phyloP scores from a whole-genome alignment of 2,329 filamentous ascomycete species.

The Penicillium frequentans region DNA sequence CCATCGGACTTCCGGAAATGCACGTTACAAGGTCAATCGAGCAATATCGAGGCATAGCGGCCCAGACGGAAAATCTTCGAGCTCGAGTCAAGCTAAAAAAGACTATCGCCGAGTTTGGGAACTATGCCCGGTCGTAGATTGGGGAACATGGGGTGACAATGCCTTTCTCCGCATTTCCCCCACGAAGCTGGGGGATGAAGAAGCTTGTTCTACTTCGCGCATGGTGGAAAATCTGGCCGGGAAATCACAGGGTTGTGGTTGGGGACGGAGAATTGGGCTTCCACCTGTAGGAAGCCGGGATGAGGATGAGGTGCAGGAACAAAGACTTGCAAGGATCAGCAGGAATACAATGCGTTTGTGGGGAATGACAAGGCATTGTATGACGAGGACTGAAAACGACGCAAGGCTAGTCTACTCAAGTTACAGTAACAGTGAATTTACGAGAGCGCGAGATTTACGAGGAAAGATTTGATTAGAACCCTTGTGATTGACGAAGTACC shows the following conservation, averaged over 20 bases:
- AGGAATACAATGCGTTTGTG: neutral
- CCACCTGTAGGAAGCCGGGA: constrained; percentile 23
- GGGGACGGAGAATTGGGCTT: constrained; percentile 21
- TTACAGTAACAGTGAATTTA: neutral
- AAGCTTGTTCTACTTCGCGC: constrained; percentile 18
- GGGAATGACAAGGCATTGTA: neutral
- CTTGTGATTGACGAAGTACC: constrained; percentile 37
- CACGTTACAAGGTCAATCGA: neutral
- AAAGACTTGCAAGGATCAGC: neutral
- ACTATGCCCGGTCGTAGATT: constrained; percentile 1
- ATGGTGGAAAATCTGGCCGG: constrained; percentile 12
- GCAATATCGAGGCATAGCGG: constrained; percentile 2
- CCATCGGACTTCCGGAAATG: neutral
- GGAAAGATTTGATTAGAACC: constrained; percentile 27
- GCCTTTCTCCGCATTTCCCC: constrained; percentile 7
- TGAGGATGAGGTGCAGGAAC: neutral
- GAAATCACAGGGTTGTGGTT: constrained; percentile 2
- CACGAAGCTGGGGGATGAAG: neutral
- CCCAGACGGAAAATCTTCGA: constrained; percentile 12
- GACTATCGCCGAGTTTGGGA: constrained; percentile 5
- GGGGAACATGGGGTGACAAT: neutral
- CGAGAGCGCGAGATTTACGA: neutral
- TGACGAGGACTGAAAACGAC: neutral
- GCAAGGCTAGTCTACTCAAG: neutral
- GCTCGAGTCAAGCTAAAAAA: neutral